A percentile compares a stretch with the other conserved stretches of the same genome.
These are phyloP conservation scores for Mycena chlorophos DNA, from an alignment of 768 basidiomycete genomes.

Conservation along the genomic window DNA sequence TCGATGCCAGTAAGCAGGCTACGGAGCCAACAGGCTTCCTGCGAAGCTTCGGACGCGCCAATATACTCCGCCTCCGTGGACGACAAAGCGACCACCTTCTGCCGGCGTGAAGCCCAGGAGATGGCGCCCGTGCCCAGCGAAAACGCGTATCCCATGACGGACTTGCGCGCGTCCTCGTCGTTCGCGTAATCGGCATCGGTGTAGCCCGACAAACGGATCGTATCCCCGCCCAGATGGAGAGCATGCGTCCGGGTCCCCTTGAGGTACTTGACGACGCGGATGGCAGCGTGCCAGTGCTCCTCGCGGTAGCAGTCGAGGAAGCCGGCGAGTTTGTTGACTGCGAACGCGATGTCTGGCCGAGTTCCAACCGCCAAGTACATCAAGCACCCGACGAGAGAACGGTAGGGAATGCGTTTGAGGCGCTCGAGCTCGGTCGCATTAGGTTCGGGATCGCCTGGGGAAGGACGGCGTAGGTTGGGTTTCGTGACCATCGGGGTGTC, in stretches of 20 bases:
- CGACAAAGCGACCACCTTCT: slow-evolving; percentile 33
- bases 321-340: slow-evolving; percentile 27
- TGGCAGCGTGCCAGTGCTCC: slow-evolving; percentile 35
- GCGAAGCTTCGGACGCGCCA: slow-evolving; percentile 17
- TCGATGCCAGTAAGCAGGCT: slow-evolving; percentile 20
- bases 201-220: neutral
- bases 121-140: slow-evolving; percentile 30
- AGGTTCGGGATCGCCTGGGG: slow-evolving; percentile 5
- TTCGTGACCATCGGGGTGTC: slow-evolving; percentile 33
- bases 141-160: slow-evolving; percentile 33
- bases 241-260: slow-evolving; percentile 6
- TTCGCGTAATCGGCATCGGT: slow-evolving; percentile 1
- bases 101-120: slow-evolving; percentile 34
- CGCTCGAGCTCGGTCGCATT: slow-evolving; percentile 15
- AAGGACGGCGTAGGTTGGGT: slow-evolving; percentile 23
- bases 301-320: slow-evolving; percentile 28
- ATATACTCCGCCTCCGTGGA: slow-evolving; percentile 40
- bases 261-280: slow-evolving; percentile 38
- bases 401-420: slow-evolving; percentile 27
- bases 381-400: slow-evolving; percentile 24
- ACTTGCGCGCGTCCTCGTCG: neutral
- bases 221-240: slow-evolving; percentile 13
- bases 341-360: slow-evolving; percentile 16
- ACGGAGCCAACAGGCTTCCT: slow-evolving; percentile 26
- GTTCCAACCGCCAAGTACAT: slow-evolving; percentile 30